Evolutionary conservation across 331 rosid genomes (phyloP), one percentile per base, ranked within the genome.

Genomic region (Prunus yedoensis): DNA sequence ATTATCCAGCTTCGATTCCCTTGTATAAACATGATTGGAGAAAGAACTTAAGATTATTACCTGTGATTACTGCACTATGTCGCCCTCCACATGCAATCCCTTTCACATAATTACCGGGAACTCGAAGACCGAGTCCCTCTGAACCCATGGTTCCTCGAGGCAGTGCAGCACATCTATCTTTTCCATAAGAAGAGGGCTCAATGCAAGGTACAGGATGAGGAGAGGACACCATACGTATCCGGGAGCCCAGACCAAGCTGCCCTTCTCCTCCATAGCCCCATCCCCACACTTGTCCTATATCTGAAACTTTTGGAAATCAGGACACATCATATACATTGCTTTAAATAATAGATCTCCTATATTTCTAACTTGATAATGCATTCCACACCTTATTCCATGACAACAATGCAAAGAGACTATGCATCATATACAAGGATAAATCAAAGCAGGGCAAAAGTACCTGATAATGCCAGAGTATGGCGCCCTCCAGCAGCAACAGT

Each of bases 251-350:
- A 77, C 99, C 99, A 83, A 95, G 99, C 79, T 95, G 99, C 75
- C 99, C 99, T 90, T 95, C 99, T 23, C 99, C 99, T 84, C 99
- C 99, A 83, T 95, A 95, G 71, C 99, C 99, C 99, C 99, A 94
- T 71, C 99, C 99, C 99, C 99, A 94, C 84, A 94, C 97, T 82
- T 94, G 97, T 74, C 99, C 99, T 67, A 84, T 78, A 89, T 95
- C 99, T 95, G 93, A 85, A 83, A 84, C 77, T 74, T 82, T 66
- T 79, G 75, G 79, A 78, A 80, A 84, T 80, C 77, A 85, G 84
- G 72, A 58, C 79, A 41, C 80, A 74, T 80, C 65, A 67, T 71
- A 71, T 50, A 57, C 64, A 69, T 73, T 50, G 60, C 68, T 76
- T 71, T 64, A n/a, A 74, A 66, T 72, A 49, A 62, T 58, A 76